phyloP scores from a whole-genome alignment of 192 early-diverging fungal species.

The Gryganskiella cystojenkinii region DNA sequence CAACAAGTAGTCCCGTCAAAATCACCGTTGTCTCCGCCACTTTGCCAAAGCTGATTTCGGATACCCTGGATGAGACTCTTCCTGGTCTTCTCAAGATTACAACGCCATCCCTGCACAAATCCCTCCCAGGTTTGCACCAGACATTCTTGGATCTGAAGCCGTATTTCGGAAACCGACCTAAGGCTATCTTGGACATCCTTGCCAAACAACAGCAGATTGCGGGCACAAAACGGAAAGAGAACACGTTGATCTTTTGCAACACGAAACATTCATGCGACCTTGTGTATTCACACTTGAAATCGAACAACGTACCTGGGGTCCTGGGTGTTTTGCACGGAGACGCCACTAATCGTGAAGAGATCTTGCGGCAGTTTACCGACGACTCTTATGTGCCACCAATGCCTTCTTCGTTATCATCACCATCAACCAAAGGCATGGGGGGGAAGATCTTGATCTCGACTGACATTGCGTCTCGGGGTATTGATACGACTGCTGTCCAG shows the following conservation, averaged over 20 bases:
- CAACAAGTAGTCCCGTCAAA: constrained; percentile 44
- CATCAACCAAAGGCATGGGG: constrained; percentile 5
- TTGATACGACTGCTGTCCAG: constrained; percentile 88
- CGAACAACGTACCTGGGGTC: constrained; percentile 59
- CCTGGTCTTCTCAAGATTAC: constrained; percentile 76
- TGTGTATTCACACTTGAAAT: constrained; percentile 64
- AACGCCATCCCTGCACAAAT: constrained; percentile 83
- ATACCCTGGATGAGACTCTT: constrained; percentile 62
- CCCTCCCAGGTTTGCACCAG: constrained; percentile 80
- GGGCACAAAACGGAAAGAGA: constrained; percentile 61
- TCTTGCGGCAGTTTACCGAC: constrained; percentile 53
- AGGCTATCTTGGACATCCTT: constrained; percentile 77
- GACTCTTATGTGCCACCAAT: constrained; percentile 20
- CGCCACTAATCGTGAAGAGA: constrained; percentile 50
- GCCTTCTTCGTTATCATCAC: background rate
- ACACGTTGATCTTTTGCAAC: constrained; percentile 92
- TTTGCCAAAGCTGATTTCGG: constrained; percentile 74
- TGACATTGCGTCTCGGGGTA: constrained; percentile 89
- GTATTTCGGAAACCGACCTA: constrained; percentile 75
- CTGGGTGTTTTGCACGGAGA: constrained; percentile 61
- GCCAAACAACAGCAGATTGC: constrained; percentile 58
- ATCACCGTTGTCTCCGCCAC: constrained; percentile 78
- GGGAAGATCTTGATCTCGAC: constrained; percentile 85
- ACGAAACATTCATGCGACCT: constrained; percentile 68
- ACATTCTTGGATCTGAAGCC: constrained; percentile 80